A percentile compares a stretch with the other conserved stretches of the same genome.
Evolutionary conservation across 352 stramenopile genomes (phyloP).

Genomic region (Pythium scleroteichum): DNA sequence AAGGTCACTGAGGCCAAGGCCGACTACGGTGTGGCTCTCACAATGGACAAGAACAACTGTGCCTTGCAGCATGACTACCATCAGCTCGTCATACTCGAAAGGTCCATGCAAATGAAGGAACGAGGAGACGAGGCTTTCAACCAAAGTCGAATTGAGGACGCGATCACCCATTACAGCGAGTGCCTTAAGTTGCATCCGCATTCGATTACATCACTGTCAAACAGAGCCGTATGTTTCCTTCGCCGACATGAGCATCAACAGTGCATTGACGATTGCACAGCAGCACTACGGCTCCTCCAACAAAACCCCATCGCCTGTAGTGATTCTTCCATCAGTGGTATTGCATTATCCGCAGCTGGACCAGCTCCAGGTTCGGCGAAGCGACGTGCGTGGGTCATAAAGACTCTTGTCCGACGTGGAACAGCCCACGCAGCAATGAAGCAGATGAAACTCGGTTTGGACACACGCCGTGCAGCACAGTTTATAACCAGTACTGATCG

Average conservation of each 20-base stretch:
- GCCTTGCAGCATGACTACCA: slow-evolving; percentile 68
- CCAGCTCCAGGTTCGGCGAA: slow-evolving; percentile 54
- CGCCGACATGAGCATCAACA: slow-evolving; percentile 42
- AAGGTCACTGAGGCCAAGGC: slow-evolving; percentile 68
- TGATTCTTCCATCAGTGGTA: neutral
- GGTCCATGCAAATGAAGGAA: slow-evolving; percentile 52
- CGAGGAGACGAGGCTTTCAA: slow-evolving; percentile 51
- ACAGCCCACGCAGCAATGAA: slow-evolving; percentile 44
- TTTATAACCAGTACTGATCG: no score
- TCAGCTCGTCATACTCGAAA: slow-evolving; percentile 60
- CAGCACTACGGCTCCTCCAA: slow-evolving; percentile 59
- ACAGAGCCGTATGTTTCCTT: slow-evolving; percentile 70
- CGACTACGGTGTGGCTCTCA: slow-evolving; percentile 77
- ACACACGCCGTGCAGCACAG: no score
- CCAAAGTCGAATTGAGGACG: slow-evolving; percentile 38
- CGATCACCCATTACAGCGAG: slow-evolving; percentile 57
- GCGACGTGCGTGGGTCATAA: slow-evolving; percentile 74
- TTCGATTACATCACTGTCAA: slow-evolving; percentile 74
- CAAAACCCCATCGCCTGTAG: slow-evolving; percentile 18
- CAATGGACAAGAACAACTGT: slow-evolving; percentile 73
- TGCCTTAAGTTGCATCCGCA: slow-evolving; percentile 54
- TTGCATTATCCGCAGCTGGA: slow-evolving; percentile 62
- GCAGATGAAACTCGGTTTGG: slow-evolving; percentile 41
- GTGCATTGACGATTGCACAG: slow-evolving; percentile 66
- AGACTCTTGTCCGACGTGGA: slow-evolving; percentile 69